phyloP scores from a whole-genome alignment of 495 filamentous ascomycete genomes.

The Bathelium albidoporum region DNA sequence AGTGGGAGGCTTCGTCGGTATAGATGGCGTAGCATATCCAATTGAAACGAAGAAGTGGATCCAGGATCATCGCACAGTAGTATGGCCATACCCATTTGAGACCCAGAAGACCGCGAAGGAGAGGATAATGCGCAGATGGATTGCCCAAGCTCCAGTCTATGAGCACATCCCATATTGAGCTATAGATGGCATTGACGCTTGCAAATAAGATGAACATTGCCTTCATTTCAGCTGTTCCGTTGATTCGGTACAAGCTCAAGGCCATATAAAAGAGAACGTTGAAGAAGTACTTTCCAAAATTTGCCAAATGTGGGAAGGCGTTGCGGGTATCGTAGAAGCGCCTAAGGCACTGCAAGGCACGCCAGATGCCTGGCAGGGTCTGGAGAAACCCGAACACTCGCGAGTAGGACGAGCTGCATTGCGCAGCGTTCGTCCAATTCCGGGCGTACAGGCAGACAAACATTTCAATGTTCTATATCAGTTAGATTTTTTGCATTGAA shows the following conservation, averaged over 20 bases:
- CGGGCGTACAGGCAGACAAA: slow-evolving; percentile 90
- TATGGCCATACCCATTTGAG: slow-evolving; percentile 71
- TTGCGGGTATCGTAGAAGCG: slow-evolving; percentile 82
- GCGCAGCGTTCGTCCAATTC: slow-evolving; percentile 55
- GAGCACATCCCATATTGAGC: slow-evolving; percentile 85
- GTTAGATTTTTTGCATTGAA: not conserved
- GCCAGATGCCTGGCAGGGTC: slow-evolving; percentile 76
- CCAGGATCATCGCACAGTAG: slow-evolving; percentile 71
- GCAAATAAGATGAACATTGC: slow-evolving; percentile 71
- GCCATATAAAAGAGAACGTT: slow-evolving; percentile 58
- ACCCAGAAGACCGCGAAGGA: slow-evolving; percentile 70
- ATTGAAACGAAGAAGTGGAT: slow-evolving; percentile 83
- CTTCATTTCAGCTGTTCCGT: slow-evolving; percentile 43
- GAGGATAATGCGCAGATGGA: slow-evolving; percentile 49
- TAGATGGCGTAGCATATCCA: slow-evolving; percentile 95
- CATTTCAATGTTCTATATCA: slow-evolving; percentile 64
- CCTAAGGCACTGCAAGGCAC: slow-evolving; percentile 78
- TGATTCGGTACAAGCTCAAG: slow-evolving; percentile 44
- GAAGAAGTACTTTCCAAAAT: slow-evolving; percentile 82
- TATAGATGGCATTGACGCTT: slow-evolving; percentile 69
- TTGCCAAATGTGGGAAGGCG: slow-evolving; percentile 83
- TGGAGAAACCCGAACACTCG: slow-evolving; percentile 77
- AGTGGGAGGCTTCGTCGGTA: slow-evolving; percentile 66
- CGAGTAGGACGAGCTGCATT: slow-evolving; percentile 81
- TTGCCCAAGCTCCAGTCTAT: slow-evolving; percentile 93